These are phyloP conservation scores for Geranium brycei DNA, from an alignment of 345 rosid genomes.

Conservation along the genomic window DNA sequence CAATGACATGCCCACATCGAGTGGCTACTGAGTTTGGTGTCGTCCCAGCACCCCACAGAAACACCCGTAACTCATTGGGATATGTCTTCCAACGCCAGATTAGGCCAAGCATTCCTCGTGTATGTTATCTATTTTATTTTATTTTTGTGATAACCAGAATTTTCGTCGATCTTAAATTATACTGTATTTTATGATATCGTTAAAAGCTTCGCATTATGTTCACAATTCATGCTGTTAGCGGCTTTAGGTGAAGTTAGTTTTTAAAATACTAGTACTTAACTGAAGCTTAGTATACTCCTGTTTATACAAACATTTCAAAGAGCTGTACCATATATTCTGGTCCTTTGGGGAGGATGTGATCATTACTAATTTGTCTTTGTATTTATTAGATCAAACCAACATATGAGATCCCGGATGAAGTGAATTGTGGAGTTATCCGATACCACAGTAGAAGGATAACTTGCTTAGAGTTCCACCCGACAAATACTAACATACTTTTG, in stretches of 20 bases:
- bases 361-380: not conserved
- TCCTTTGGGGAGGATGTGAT: not conserved
- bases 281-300: not conserved
- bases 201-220: not conserved
- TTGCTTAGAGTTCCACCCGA: conserved; percentile 91
- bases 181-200: not conserved
- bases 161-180: not conserved
- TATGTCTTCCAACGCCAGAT: conserved; percentile 75
- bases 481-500: conserved; percentile 63
- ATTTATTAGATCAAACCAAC: conserved; percentile 53
- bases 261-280: too few relatives aligned
- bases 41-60: conserved; percentile 44
- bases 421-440: conserved; percentile 71
- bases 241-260: not conserved
- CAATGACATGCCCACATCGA: conserved; percentile 74
- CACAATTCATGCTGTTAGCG: not conserved
- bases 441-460: conserved; percentile 94
- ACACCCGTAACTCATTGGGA: conserved; percentile 38
- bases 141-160: not conserved
- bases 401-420: conserved; percentile 70
- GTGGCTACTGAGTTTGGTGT: conserved; percentile 55
- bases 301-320: not conserved
- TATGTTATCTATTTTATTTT: conserved; percentile 13
- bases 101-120: conserved; percentile 36
- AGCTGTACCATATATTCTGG: not conserved